A percentile compares a stretch with the other conserved stretches of the same genome.
Evolutionary conservation across 2,329 filamentous ascomycete species (phyloP).

Genomic region (Cercospora zeae-maydis): DNA sequence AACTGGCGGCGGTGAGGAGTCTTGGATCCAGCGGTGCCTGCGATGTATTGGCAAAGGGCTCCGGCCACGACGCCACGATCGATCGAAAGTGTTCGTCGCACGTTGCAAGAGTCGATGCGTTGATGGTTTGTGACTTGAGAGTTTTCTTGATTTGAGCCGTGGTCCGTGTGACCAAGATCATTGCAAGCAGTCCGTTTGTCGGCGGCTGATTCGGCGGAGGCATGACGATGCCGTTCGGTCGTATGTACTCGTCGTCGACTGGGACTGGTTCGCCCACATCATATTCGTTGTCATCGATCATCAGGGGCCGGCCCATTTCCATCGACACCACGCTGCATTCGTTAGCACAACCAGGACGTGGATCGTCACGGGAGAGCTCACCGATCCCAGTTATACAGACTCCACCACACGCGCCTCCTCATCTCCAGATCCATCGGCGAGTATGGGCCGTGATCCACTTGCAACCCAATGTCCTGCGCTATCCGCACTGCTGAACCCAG

Average conservation of each 20-base stretch:
- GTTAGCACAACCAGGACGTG: not conserved
- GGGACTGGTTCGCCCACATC: conserved; percentile 75
- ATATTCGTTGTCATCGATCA: conserved; percentile 86
- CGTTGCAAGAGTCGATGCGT: conserved; percentile 63
- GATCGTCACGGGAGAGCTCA: conserved; percentile 37
- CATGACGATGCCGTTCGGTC: conserved; percentile 47
- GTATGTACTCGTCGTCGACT: conserved; percentile 75
- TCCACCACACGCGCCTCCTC: conserved; percentile 88
- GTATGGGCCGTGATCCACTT: conserved; percentile 70
- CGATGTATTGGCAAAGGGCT: conserved; percentile 66
- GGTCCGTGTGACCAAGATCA: conserved; percentile 77
- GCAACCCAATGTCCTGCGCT: conserved; percentile 78
- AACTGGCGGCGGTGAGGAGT: conserved; percentile 69
- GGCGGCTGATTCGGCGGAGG: conserved; percentile 45
- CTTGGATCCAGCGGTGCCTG: conserved; percentile 67
- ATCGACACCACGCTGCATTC: conserved; percentile 62
- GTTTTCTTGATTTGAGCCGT: conserved; percentile 70
- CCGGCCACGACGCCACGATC: conserved; percentile 72
- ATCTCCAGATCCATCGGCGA: conserved; percentile 77
- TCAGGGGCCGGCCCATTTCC: conserved; percentile 73
- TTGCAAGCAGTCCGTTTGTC: conserved; percentile 69
- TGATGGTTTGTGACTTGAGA: conserved; percentile 64
- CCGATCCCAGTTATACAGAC: conserved; percentile 86
- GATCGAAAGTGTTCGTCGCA: conserved; percentile 78
- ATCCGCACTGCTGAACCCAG: conserved; percentile 74